Evolutionary conservation across 2,329 filamentous ascomycete genomes (phyloP), one percentile per base, ranked within the genome.

Genomic region (Penicillium sclerotiorum): DNA sequence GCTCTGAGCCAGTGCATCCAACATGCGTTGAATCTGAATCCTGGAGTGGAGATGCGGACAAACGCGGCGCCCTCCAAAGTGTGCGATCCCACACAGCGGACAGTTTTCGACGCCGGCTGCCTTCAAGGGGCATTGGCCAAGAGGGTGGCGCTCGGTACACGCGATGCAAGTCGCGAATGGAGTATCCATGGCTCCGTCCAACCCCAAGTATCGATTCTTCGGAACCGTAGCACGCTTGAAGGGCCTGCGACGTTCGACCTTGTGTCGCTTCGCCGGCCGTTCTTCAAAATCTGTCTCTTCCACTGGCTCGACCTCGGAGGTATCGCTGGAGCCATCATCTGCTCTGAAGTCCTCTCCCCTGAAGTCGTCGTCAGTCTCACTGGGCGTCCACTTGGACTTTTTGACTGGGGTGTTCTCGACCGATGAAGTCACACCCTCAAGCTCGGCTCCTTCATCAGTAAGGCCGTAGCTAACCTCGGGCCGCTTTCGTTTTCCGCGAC

Each of bases 401-500:
- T n/a, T n/a, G n/a, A n/a, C n/a, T n/a, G n/a, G n/a, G n/a, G n/a
- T n/a, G n/a, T n/a, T n/a, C n/a, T n/a, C n/a, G n/a, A n/a, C n/a
- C n/a, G n/a, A 52, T 47, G 32, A n/a, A 17, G 27, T 42, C 50
- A n/a, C 44, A 48, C 17, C 47, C 38, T 18, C 33, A n/a, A n/a
- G n/a, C n/a, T n/a, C n/a, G n/a, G n/a, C n/a, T n/a, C n/a, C n/a
- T n/a, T n/a, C n/a, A n/a, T n/a, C n/a, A n/a, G n/a, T n/a, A n/a
- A n/a, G n/a, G n/a, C n/a, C 42, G 33, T 68, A 68, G 52, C 64
- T 57, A 50, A 77, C 70, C 70, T 82, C 79, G 58, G 77, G 75
- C 53, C 88, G 83, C 56, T 85, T 85, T 58, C 94, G 83, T 56
- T 90, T 89, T 32, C 94, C 94, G 52, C 94, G 84, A 9, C 94